Percentiles rank a stretch among this genome's conserved stretches.
Conservation (phyloP, 768 basidiomycete species). For the Amanita brunnescens region DNA sequence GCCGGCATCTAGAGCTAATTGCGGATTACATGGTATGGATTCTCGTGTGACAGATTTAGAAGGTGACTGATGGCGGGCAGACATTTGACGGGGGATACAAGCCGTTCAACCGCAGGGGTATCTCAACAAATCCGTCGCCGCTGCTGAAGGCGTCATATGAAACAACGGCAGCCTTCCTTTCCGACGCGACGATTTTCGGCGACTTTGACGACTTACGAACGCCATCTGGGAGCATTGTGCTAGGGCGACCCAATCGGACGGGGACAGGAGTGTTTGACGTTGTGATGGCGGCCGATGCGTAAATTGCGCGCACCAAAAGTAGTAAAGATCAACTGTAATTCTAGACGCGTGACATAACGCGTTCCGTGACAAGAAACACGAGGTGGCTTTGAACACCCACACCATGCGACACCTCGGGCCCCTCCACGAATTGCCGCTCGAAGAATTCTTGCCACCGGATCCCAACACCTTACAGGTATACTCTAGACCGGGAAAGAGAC, state of each 20-base stretch:
- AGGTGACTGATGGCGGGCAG: constrained; percentile 30
- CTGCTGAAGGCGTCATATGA: constrained; percentile 97
- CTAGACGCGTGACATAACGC: constrained; percentile 27
- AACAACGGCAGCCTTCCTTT: constrained; percentile 88
- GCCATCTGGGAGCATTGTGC: constrained; percentile 86
- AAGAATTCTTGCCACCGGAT: constrained; percentile 36
- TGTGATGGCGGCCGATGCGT: constrained; percentile 40
- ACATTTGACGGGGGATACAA: constrained; percentile 98
- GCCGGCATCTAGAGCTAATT: constrained; percentile 90
- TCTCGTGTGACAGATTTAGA: neutral
- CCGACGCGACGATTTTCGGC: constrained; percentile 89
- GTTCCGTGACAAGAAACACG: constrained; percentile 21
- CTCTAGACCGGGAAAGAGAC: constrained; percentile 45
- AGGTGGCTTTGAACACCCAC: neutral
- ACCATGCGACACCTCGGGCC: constrained; percentile 40
- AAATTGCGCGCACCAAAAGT: constrained; percentile 4
- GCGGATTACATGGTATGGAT: constrained; percentile 95
- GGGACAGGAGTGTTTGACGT: constrained; percentile 97
- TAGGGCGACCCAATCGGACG: constrained; percentile 79
- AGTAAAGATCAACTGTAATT: constrained; percentile 12
- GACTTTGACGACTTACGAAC: constrained; percentile 91
- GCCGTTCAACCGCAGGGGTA: constrained; percentile 95
- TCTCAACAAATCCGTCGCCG: constrained; percentile 89
- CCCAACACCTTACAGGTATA: constrained; percentile 17
- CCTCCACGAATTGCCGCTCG: constrained; percentile 52